Evolutionary conservation across 129 eudicot species (phyloP).

Genomic region (Artemisia annua): DNA sequence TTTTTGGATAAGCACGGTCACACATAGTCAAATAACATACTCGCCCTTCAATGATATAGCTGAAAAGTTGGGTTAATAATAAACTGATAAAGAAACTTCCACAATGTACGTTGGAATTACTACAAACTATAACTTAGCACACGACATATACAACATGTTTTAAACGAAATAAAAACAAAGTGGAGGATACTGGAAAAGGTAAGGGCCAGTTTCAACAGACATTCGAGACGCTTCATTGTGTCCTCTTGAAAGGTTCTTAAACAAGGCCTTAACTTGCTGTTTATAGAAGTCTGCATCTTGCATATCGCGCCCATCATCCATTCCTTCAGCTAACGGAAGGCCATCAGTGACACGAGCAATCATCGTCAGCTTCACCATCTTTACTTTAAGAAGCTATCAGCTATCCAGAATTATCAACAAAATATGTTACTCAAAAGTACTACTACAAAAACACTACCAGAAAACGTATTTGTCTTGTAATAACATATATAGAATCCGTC

Average conservation of each 20-base stretch:
- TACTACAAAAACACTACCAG: background rate
- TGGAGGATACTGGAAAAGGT: conserved; percentile 76
- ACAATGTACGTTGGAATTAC: background rate
- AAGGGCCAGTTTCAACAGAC: conserved; percentile 88
- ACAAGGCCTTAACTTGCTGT: conserved; percentile 84
- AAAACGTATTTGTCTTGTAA: background rate
- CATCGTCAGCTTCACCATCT: conserved; percentile 96
- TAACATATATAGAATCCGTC: too few species aligned
- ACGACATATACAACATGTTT: background rate
- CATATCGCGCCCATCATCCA: conserved; percentile 95
- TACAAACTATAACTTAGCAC: conserved; percentile 12
- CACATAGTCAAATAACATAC: conserved; percentile 99
- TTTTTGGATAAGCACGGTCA: conserved; percentile 97
- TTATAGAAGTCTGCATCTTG: conserved; percentile 85
- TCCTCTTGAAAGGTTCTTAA: conserved; percentile 85
- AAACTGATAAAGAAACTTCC: background rate
- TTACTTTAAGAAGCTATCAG: conserved; percentile 35
- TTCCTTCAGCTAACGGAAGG: conserved; percentile 88
- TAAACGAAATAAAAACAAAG: background rate
- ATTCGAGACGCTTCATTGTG: conserved; percentile 89
- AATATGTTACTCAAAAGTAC: background rate
- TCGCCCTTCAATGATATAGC: conserved; percentile 87
- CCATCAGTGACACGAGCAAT: conserved; percentile 98
- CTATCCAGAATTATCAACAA: conserved; percentile 16
- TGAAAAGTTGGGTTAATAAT: conserved; percentile 45